Base-by-base conservation (phyloP, 2,329 filamentous ascomycete species). In the Zymoseptoria pseudotritici region DNA sequence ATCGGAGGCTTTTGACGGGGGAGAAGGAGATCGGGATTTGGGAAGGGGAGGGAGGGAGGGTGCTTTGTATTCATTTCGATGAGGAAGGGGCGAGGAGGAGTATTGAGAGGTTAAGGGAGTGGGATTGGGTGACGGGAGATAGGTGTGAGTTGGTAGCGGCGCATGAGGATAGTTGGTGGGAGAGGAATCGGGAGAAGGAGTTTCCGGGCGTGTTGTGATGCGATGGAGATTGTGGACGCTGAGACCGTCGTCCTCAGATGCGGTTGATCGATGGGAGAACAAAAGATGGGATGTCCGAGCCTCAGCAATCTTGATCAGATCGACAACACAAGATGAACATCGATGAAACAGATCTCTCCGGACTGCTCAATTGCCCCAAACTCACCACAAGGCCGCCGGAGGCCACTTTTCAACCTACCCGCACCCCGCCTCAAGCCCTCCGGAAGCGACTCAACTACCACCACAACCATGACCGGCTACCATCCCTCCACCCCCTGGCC, bases 1-100 rank as follows among this genome's bases (percentile, higher is more conserved):
- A 84, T 66, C 70, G 71, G 0, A 67, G 82, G 49, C 74, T 84
- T 2, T 67, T 84, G 67, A 77, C 70, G 1, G 80, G 80, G 0
- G 80, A 83, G 66, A 80, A 76, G 63, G 77, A 73, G 0, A 80
- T 84, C 56, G 82, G 80, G 2, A 68, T 77, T 57, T 83, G 80
- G 69, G 73, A 77, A 53, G 77, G 81, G 63, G 75, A 74, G 2
- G 70, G 70, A 21, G 80, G 80, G 1, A 73, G 74, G 3, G 52
- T 70, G 57, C 70, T 79, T 53, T 82, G 80, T 64, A 80, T 83
- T 54, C 81, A 83, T 71, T 72, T 77, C 9, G 74, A 83, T 68
- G 79, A 75, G 19, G 70, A 74, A 13, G 65, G 63, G n/a, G 81
- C 81, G 9, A 73, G 67, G 61, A 65, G 69, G 60, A 79, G 77